These are phyloP conservation scores for Botrytis porri DNA, from an alignment of 2,329 filamentous ascomycete genomes.

Conservation along the genomic window DNA sequence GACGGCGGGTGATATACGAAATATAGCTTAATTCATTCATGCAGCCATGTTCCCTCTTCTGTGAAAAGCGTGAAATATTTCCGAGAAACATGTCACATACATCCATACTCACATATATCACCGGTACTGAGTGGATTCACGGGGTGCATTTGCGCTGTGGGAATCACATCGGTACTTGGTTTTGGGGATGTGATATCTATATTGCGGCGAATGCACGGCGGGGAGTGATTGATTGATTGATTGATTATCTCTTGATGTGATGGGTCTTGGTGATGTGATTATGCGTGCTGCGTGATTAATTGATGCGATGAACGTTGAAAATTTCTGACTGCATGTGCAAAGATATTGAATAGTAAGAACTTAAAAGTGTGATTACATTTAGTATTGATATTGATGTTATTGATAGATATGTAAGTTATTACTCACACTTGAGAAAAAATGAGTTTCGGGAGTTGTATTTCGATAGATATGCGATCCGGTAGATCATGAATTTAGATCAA, in stretches of 20 bases:
- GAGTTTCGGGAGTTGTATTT: neutral
- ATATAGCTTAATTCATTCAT: neutral
- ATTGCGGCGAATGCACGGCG: neutral
- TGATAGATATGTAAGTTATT: neutral
- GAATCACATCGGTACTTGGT: neutral
- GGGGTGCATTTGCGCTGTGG: neutral
- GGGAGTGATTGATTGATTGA: neutral
- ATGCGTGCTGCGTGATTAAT: neutral
- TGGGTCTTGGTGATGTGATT: neutral
- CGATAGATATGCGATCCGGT: neutral
- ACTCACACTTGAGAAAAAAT: neutral
- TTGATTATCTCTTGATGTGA: neutral
- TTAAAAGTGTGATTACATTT: neutral
- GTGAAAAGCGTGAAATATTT: neutral
- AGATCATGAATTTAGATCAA: neutral
- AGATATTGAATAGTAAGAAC: neutral
- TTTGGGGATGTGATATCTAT: neutral
- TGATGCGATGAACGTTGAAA: neutral
- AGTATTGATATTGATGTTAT: neutral
- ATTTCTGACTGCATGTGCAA: neutral
- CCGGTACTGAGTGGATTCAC: constrained; percentile 4
- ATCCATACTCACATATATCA: neutral
- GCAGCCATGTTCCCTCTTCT: neutral
- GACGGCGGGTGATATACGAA: neutral
- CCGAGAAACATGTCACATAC: neutral